Conservation (phyloP, 2,329 filamentous ascomycete species). For the Aschersonia sp. region DNA sequence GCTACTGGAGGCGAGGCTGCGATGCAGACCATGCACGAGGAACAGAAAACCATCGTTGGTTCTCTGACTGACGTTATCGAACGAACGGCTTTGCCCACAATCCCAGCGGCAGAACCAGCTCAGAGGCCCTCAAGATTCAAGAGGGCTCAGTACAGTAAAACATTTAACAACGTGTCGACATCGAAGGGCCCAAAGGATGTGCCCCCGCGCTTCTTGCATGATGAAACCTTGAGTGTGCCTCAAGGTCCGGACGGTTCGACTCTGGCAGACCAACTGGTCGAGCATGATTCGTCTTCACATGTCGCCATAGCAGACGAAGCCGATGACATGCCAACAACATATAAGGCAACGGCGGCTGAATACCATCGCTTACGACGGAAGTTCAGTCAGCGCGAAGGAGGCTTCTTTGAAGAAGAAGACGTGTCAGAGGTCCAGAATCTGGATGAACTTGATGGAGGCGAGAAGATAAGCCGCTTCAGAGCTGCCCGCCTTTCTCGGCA, state of each 20-base stretch:
- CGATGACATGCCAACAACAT: conserved; percentile 47
- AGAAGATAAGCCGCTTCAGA: conserved; percentile 59
- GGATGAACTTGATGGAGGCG: conserved; percentile 50
- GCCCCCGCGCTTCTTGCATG: conserved; percentile 23
- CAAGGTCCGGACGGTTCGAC: conserved; percentile 37
- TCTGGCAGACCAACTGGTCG: conserved; percentile 45
- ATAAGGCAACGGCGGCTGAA: conserved; percentile 66
- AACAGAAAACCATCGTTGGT: conserved; percentile 20
- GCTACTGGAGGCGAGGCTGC: conserved; percentile 25
- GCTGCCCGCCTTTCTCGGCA: conserved; percentile 48
- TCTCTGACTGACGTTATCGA: conserved; percentile 40
- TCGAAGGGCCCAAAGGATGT: conserved; percentile 30
- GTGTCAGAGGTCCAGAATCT: conserved; percentile 53
- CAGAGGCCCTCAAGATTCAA: conserved; percentile 38
- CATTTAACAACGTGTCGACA: conserved; percentile 6
- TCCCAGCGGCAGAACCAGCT: conserved; percentile 15
- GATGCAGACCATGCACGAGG: conserved; percentile 7
- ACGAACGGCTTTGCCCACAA: conserved; percentile 17
- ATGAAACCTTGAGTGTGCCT: conserved; percentile 23
- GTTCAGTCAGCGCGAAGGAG: conserved; percentile 71
- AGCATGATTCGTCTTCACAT: conserved; percentile 27
- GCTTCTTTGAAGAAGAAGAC: conserved; percentile 65
- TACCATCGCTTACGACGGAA: conserved; percentile 73
- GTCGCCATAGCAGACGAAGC: conserved; percentile 44
- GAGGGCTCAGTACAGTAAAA: conserved; percentile 17